These are phyloP conservation scores for Trematosphaeria pertusa DNA, from an alignment of 2,329 filamentous ascomycete genomes.

Conservation along the genomic window DNA sequence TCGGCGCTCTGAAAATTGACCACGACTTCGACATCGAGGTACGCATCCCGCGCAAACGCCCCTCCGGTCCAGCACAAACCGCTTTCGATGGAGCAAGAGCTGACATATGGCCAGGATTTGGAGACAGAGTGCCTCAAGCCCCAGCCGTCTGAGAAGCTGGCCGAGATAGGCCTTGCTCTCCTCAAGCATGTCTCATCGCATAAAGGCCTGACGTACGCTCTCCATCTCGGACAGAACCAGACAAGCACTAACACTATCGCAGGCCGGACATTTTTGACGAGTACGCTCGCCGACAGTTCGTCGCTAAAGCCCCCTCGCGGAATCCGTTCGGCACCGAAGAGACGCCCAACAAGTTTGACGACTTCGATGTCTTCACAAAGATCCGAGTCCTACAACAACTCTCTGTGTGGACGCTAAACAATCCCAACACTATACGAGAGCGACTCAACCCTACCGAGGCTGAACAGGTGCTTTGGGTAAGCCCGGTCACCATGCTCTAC, in stretches of 20 bases:
- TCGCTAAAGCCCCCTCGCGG: constrained; percentile 75
- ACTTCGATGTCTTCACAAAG: constrained; percentile 85
- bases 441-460: constrained; percentile 83
- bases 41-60: too few relatives aligned
- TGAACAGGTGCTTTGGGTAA: constrained; percentile 85
- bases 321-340: constrained; percentile 89
- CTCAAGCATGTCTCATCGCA: constrained; percentile 95
- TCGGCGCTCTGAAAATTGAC: constrained; percentile 86
- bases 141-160: constrained; percentile 71
- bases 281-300: constrained; percentile 87
- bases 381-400: constrained; percentile 85
- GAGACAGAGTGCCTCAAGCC: constrained; percentile 88
- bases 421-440: constrained; percentile 85
- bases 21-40: constrained; percentile 91
- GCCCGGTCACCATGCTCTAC: constrained; percentile 33
- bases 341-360: constrained; percentile 73
- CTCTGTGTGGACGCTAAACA: constrained; percentile 86
- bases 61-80: too few relatives aligned
- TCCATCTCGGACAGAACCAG: background rate
- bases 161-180: constrained; percentile 82
- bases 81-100: too few relatives aligned
- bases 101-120: constrained; percentile 69
- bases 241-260: constrained; percentile 24
- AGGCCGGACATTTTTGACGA: constrained; percentile 91
- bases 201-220: constrained; percentile 83